Percentiles rank a stretch among this genome's conserved stretches.
Conservation (phyloP, 2,329 filamentous ascomycete species). For the Xylariaceae sp. region DNA sequence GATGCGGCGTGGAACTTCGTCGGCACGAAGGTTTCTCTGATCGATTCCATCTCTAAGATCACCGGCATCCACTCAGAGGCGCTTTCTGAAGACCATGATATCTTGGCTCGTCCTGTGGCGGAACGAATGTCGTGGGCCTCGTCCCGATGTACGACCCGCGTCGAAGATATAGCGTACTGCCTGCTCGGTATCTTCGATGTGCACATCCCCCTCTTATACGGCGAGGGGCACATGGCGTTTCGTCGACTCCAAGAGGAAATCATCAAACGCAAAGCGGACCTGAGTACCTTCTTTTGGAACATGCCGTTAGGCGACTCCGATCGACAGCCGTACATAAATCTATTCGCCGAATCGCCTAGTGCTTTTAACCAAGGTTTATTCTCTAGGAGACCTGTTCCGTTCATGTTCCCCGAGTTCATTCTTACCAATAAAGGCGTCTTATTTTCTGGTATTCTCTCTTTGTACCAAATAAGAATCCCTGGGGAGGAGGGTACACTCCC, state of each 20-base stretch:
- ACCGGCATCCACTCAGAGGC: conserved; percentile 24
- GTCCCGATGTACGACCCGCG: conserved; percentile 30
- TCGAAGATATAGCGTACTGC: conserved; percentile 38
- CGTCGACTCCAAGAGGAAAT: conserved; percentile 34
- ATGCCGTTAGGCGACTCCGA: conserved; percentile 3
- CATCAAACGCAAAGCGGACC: conserved; percentile 29
- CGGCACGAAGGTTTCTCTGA: conserved; percentile 25
- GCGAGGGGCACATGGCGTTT: conserved; percentile 35
- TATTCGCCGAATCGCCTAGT: conserved; percentile 9
- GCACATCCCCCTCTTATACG: conserved; percentile 37
- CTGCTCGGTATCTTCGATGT: conserved; percentile 38
- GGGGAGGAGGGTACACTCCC: too few relatives aligned
- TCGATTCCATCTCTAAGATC: conserved; percentile 20
- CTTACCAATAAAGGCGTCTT: conserved; percentile 9
- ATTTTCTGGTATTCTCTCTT: not conserved
- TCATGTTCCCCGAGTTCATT: conserved; percentile 2
- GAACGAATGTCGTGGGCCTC: conserved; percentile 36
- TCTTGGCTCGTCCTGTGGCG: conserved; percentile 15
- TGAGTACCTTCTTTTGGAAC: conserved; percentile 31
- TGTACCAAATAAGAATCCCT: not conserved
- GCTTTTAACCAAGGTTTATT: not conserved
- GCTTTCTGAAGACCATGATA: conserved; percentile 10
- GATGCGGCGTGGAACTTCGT: conserved; percentile 26
- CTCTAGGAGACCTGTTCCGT: not conserved
- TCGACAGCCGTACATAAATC: not conserved